Conservation (phyloP, 306 rosid genomes). For the Arachis stenosperma region DNA sequence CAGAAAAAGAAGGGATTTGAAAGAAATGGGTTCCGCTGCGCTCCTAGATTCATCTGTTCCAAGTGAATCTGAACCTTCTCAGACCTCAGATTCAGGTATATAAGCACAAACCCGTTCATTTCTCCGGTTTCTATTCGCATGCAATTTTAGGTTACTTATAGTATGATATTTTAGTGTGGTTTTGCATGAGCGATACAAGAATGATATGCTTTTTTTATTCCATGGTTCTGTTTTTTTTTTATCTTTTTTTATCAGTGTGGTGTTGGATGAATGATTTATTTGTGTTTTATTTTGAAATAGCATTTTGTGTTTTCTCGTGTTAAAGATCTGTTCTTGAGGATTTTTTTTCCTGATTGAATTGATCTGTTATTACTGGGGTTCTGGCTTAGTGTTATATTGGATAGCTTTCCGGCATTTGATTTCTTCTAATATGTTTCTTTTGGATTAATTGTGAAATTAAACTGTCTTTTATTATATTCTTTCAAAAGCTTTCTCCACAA, state of each 20-base stretch:
- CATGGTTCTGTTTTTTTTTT: neutral
- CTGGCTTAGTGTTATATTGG: slow-evolving; percentile 1
- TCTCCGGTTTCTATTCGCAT: neutral
- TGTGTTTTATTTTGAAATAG: neutral
- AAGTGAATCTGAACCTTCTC: neutral
- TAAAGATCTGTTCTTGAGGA: neutral
- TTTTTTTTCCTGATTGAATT: neutral
- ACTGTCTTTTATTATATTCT: too few species aligned
- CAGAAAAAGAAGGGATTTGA: neutral
- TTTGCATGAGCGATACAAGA: neutral
- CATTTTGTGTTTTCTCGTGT: neutral
- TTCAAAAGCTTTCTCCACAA: too few species aligned
- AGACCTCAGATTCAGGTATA: slow-evolving; percentile 31
- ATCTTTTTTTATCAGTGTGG: neutral
- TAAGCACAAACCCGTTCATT: neutral
- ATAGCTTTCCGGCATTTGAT: neutral
- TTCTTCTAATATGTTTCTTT: neutral
- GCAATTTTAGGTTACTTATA: neutral
- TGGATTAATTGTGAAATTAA: too few species aligned
- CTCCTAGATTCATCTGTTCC: slow-evolving; percentile 36
- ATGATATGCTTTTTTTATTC: neutral
- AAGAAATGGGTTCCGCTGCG: slow-evolving; percentile 44
- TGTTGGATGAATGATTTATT: neutral
- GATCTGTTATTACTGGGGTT: neutral
- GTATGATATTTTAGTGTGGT: neutral